Evolutionary conservation across 352 stramenopile species (phyloP).

Genomic region (Detonula confervacea): DNA sequence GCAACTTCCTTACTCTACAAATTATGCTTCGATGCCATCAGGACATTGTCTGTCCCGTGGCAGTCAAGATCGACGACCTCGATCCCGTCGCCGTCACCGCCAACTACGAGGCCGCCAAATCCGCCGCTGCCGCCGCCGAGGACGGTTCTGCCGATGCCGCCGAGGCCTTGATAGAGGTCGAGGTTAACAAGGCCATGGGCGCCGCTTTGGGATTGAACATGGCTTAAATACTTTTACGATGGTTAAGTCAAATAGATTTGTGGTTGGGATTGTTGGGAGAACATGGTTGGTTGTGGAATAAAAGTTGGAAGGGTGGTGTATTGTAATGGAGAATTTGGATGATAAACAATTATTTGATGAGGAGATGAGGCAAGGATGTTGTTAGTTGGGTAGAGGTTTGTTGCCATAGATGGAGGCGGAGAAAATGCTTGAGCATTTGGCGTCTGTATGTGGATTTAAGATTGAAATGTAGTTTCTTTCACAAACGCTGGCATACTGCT

Average conservation of each 20-base stretch:
- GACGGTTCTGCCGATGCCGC: conserved; percentile 90
- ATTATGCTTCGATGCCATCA: too few species aligned
- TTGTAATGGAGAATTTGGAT: conserved; percentile 1
- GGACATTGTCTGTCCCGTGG: conserved; percentile 96
- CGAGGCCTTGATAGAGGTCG: conserved; percentile 95
- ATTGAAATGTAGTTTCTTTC: conserved; percentile 8
- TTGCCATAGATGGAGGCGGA: neutral
- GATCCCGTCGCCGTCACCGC: conserved; percentile 89
- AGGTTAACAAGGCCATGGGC: conserved; percentile 93
- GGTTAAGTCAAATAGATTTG: too few species aligned
- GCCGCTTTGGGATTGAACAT: conserved; percentile 86
- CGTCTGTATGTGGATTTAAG: neutral
- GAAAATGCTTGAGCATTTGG: too few species aligned
- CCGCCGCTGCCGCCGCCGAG: conserved; percentile 85
- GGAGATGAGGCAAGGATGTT: neutral
- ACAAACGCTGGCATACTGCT: too few species aligned
- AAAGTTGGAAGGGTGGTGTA: neutral
- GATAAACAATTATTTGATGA: neutral
- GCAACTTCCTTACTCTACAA: too few species aligned
- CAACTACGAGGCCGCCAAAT: conserved; percentile 92
- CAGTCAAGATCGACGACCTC: conserved; percentile 96
- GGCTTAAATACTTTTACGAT: conserved; percentile 30
- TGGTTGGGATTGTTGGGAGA: neutral
- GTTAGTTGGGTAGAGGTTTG: neutral
- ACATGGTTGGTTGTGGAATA: neutral